Conservation (phyloP, 1,284 basidiomycete genomes). For the Trichosporon sp. region DNA sequence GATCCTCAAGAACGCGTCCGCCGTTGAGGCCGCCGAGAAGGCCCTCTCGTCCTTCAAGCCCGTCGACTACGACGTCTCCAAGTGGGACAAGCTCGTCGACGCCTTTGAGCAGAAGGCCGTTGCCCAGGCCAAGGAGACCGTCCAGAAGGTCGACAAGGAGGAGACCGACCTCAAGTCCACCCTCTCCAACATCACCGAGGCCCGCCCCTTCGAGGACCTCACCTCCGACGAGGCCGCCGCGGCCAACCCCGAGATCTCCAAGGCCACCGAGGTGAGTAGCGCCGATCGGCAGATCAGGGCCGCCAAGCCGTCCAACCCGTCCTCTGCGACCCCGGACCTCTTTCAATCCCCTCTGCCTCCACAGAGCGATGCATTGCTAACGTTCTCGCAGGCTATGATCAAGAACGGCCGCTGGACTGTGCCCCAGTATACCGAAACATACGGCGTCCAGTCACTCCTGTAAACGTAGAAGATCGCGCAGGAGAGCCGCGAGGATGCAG, state of each 20-base stretch:
- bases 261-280: slow-evolving; percentile 59
- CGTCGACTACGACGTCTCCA: slow-evolving; percentile 86
- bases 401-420: slow-evolving; percentile 99
- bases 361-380: background rate
- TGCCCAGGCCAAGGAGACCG: slow-evolving; percentile 83
- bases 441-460: too few relatives aligned
- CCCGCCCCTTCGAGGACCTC: slow-evolving; percentile 95
- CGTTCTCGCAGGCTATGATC: slow-evolving; percentile 73
- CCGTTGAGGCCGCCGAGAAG: slow-evolving; percentile 92
- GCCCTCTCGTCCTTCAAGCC: slow-evolving; percentile 86
- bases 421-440: slow-evolving; percentile 56
- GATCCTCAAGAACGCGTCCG: slow-evolving; percentile 84
- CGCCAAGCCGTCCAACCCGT: background rate
- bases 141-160: slow-evolving; percentile 86
- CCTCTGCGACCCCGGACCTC: background rate
- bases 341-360: background rate
- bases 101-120: slow-evolving; percentile 97
- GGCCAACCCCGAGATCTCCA: slow-evolving; percentile 86
- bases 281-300: background rate
- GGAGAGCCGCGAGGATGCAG: too few relatives aligned
- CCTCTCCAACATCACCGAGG: slow-evolving; percentile 94
- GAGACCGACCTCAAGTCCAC: slow-evolving; percentile 88
- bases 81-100: slow-evolving; percentile 93
- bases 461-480: too few relatives aligned
- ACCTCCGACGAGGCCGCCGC: slow-evolving; percentile 87